Evolutionary conservation across 495 filamentous ascomycete genomes (phyloP).

Genomic region (Lophium mytilinum): DNA sequence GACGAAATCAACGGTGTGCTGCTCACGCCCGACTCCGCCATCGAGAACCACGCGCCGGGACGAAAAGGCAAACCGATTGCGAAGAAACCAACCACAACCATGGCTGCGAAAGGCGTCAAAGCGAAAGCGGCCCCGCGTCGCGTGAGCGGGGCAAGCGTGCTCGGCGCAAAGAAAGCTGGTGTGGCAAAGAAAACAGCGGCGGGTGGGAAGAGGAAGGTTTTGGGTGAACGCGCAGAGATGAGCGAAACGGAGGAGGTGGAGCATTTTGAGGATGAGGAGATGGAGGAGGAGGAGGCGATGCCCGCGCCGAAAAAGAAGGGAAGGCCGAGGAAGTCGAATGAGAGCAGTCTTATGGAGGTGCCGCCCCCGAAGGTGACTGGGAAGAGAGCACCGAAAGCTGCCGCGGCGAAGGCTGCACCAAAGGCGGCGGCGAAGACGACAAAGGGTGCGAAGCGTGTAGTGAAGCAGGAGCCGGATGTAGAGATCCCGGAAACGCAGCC

Average conservation of each 20-base stretch:
- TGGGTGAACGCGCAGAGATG: slow-evolving; percentile 44
- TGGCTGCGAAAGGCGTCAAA: slow-evolving; percentile 13
- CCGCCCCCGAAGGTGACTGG: neutral
- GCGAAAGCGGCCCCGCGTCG: slow-evolving; percentile 22
- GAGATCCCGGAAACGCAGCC: slow-evolving; percentile 42
- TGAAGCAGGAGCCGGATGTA: slow-evolving; percentile 18
- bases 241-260: slow-evolving; percentile 49
- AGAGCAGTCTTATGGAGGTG: neutral
- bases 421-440: slow-evolving; percentile 5
- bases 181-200: slow-evolving; percentile 27
- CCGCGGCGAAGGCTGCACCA: slow-evolving; percentile 1
- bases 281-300: slow-evolving; percentile 16
- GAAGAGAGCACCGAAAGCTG: neutral
- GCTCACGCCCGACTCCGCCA: slow-evolving; percentile 31
- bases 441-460: slow-evolving; percentile 8
- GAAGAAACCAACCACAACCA: slow-evolving; percentile 16
- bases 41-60: slow-evolving; percentile 25
- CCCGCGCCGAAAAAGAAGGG: neutral
- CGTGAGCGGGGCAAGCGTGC: slow-evolving; percentile 18
- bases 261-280: slow-evolving; percentile 37
- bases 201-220: slow-evolving; percentile 35
- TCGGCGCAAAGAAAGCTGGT: slow-evolving; percentile 15
- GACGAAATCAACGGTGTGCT: slow-evolving; percentile 41
- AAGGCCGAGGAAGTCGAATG: neutral
- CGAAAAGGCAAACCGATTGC: slow-evolving; percentile 18